Conservation (phyloP, 441 rosid species). For the Erodium chrysanthum region DNA sequence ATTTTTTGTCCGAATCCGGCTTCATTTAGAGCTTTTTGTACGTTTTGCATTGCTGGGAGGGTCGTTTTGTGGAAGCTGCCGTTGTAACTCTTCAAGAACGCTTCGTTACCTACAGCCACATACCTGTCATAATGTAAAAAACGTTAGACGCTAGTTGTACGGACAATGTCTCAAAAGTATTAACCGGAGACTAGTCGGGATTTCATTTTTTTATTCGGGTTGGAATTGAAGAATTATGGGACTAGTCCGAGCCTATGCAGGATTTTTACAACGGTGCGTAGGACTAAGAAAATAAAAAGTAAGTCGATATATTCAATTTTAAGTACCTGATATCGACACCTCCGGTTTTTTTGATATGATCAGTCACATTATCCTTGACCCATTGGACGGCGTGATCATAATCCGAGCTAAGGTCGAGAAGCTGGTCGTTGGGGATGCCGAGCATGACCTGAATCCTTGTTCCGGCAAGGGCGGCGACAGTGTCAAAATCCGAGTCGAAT, state of each 20-base stretch:
- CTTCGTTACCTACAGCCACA: slow-evolving; percentile 89
- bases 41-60: slow-evolving; percentile 54
- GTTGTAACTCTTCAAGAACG: slow-evolving; percentile 59
- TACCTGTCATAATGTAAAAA: slow-evolving; percentile 30
- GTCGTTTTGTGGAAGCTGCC: slow-evolving; percentile 33
- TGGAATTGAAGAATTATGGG: no score
- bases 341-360: slow-evolving; percentile 26
- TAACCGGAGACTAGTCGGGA: no score
- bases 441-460: slow-evolving; percentile 62
- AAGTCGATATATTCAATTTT: not conserved
- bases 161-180: not conserved
- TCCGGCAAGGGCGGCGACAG: slow-evolving; percentile 41
- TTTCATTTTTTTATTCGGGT: no score
- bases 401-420: slow-evolving; percentile 24
- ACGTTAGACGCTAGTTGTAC: not conserved
- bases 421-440: slow-evolving; percentile 64
- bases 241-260: no score
- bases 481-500: slow-evolving; percentile 53
- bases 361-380: slow-evolving; percentile 59
- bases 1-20: slow-evolving; percentile 40
- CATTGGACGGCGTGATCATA: slow-evolving; percentile 47
- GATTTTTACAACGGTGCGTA: no score
- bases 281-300: no score
- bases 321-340: slow-evolving; percentile 61
- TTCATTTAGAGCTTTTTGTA: slow-evolving; percentile 57